Base-by-base conservation (phyloP, 2,329 filamentous ascomycete species). In the Lachnellula cervina region DNA sequence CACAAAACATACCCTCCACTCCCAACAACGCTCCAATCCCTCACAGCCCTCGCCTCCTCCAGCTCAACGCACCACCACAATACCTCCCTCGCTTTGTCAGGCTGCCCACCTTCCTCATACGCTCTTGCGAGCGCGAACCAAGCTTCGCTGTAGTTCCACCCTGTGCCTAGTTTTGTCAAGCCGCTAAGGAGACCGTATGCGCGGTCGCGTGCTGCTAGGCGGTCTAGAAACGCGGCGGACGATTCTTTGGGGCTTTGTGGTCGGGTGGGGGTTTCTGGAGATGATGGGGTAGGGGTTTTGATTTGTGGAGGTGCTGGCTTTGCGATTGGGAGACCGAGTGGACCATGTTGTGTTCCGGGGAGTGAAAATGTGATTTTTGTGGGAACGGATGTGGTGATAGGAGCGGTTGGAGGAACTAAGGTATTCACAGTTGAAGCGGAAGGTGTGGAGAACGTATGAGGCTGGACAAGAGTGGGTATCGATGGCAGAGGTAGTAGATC, bases 61-160 rank as follows among this genome's bases (percentile, higher is more conserved):
- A 99, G 77, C 72, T 97, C 91, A 13, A 99, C 89, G 65, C 92
- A 96, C 91, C 93, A 97, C 94, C 94, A 97, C 6, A 97, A 79
- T 46, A 92, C 90, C 64, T 94, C 88, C 74, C 92, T 95, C 14
- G 94, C 88, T 76, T 93, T 96, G 38, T 94, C 89, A 1, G 83
- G 73, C 74, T 96, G 89, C 0, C 88, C 89, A 55, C 89, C 89
- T 68, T 91, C 84, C 72, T 99, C 94, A 67, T 97, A 89, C 9
- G 90, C 91, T 60, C 90, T 80, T 0, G 91, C 89, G 35, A 99
- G 80, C 4, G 88, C 83, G 67, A 90, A 93, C 94, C 94, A 99
- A 5, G 93, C 94, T 69, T 97, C 94, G 0, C 89, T 86, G 69
- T 87, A 83, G 71, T 97, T 93, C 94, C 94, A 99, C 0, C 90